Percentiles rank a stretch among this genome's conserved stretches.
phyloP scores from a whole-genome alignment of 768 basidiomycete species.

The Coprinopsis strossmayeri region DNA sequence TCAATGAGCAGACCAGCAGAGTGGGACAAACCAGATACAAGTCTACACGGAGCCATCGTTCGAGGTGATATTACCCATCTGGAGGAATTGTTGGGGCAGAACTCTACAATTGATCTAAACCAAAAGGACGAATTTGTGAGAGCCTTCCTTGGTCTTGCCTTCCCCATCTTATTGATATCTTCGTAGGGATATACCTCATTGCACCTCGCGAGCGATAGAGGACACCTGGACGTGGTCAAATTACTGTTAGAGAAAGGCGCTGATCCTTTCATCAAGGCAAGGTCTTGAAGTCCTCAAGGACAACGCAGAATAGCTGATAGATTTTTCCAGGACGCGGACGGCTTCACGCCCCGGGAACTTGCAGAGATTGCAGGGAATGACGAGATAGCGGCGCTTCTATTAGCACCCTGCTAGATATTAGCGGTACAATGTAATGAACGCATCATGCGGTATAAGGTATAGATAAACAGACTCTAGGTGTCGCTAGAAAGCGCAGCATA shows the following conservation, averaged over 20 bases:
- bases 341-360: constrained; percentile 52
- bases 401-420: background rate
- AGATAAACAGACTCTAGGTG: background rate
- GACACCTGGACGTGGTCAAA: constrained; percentile 49
- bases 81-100: constrained; percentile 32
- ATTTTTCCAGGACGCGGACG: constrained; percentile 55
- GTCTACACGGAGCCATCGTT: constrained; percentile 59
- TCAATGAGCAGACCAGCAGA: constrained; percentile 35
- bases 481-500: no score
- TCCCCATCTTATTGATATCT: constrained; percentile 4
- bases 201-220: constrained; percentile 84
- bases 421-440: background rate
- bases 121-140: constrained; percentile 69
- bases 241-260: constrained; percentile 61
- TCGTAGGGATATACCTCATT: constrained; percentile 81
- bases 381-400: constrained; percentile 39
- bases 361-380: constrained; percentile 52
- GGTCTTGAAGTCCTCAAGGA: no score
- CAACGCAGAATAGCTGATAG: background rate
- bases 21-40: constrained; percentile 25
- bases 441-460: background rate
- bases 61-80: constrained; percentile 44
- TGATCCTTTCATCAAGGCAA: constrained; percentile 57
- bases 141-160: constrained; percentile 8
- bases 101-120: constrained; percentile 47